Evolutionary conservation across 2,329 filamentous ascomycete species (phyloP).

Genomic region (Aspergillus ruber): DNA sequence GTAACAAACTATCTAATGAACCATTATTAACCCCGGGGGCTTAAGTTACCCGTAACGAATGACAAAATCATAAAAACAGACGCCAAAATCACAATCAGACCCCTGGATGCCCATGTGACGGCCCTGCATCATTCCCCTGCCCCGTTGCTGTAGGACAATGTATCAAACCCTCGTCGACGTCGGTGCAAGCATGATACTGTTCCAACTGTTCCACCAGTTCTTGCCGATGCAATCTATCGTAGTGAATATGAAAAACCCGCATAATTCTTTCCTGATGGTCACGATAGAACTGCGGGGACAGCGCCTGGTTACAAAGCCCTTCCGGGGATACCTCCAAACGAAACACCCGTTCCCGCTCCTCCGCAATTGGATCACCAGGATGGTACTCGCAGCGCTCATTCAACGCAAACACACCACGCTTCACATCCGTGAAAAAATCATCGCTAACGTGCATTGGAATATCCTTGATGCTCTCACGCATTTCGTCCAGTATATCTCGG

Average conservation of each 20-base stretch:
- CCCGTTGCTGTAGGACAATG: background rate
- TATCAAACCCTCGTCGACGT: background rate
- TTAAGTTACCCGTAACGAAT: no score
- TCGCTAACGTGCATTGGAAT: slow-evolving; percentile 25
- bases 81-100: no score
- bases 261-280: background rate
- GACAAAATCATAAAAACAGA: no score
- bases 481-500: slow-evolving; percentile 13
- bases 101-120: no score
- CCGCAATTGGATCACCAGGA: slow-evolving; percentile 21
- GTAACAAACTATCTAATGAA: no score
- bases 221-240: background rate
- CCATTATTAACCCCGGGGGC: no score
- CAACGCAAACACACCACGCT: slow-evolving; percentile 25
- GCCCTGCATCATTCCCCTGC: background rate
- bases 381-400: slow-evolving; percentile 26
- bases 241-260: background rate
- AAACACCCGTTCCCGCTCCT: slow-evolving; percentile 4
- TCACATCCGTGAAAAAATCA: slow-evolving; percentile 23
- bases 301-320: background rate
- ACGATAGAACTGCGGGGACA: background rate
- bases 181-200: background rate
- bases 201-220: no score
- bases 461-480: slow-evolving; percentile 19
- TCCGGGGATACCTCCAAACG: background rate